Evolutionary conservation across 2,329 filamentous ascomycete species (phyloP), one percentile per base, ranked within the genome.

Genomic region (Phoma sp.): DNA sequence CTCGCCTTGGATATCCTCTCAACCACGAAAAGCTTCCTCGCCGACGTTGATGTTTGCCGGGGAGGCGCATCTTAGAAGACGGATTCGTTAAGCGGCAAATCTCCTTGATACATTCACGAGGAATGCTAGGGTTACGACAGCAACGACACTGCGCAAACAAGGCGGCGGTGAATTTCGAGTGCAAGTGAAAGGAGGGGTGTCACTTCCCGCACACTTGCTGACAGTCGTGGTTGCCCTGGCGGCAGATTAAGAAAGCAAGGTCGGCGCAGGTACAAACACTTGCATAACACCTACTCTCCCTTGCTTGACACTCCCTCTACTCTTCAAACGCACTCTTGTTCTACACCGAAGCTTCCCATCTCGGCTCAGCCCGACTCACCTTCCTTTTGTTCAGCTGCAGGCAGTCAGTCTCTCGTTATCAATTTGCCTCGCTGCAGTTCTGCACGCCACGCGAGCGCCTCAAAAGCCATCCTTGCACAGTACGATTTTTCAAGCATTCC

Each of bases 401-500:
- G 27, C 27, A 29, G 27, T 29, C 27, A 29, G 27, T 29, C 27
- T 7, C 3, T 29, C 27, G 27, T 29, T 29, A 29, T 29, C 27
- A 29, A 18, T 18, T 18, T 18, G 18, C 18, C 18, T 35, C 37
- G 35, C 48, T 54, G 27, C 37, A 38, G n/a, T 42, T 37, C 40
- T 48, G 38, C 49, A 40, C 43, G 37, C 52, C 13, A 51, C 41
- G 38, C 53, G 55, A 46, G 38, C 23, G 46, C 50, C 38, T 42
- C 35, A 24, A 45, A 54, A 47, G 57, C 47, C 50, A 62, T 58
- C n/a, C 59, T 58, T 55, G 57, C 58, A 46, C 58, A 61, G 47
- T 52, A 60, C 27, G 64, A 54, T 52, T 48, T 55, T 58, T 47
- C 22, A 39, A 61, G 47, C 67, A 72, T 69, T 67, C 63, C 61